phyloP scores from a whole-genome alignment of 768 basidiomycete genomes.

The Tricholoma sp. region DNA sequence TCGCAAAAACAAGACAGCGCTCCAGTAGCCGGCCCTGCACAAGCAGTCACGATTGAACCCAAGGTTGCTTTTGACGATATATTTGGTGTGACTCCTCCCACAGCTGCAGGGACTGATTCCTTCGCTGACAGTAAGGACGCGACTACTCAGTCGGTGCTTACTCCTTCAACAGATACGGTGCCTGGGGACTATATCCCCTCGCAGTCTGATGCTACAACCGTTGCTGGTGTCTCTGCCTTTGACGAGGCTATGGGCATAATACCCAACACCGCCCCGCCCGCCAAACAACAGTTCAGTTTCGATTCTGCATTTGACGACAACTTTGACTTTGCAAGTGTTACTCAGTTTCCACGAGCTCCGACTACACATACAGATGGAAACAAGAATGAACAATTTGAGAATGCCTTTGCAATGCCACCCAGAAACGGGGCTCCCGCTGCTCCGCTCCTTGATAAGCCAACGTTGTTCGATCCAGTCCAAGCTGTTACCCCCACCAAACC shows the following conservation, averaged over 20 bases:
- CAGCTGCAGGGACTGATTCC: slow-evolving; percentile 14
- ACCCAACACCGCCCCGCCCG: slow-evolving; percentile 29
- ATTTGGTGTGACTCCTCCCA: slow-evolving; percentile 35
- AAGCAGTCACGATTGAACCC: slow-evolving; percentile 1
- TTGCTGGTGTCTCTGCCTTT: slow-evolving; percentile 60
- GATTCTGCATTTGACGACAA: slow-evolving; percentile 52
- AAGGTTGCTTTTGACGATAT: slow-evolving; percentile 50
- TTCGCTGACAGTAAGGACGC: not conserved
- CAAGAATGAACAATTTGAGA: slow-evolving; percentile 27
- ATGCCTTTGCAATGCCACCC: slow-evolving; percentile 19
- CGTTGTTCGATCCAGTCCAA: slow-evolving; percentile 3
- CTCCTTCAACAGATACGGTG: slow-evolving; percentile 19
- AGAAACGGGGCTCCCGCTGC: slow-evolving; percentile 1
- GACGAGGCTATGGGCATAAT: slow-evolving; percentile 70
- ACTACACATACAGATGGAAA: slow-evolving; percentile 8
- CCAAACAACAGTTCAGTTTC: slow-evolving; percentile 50
- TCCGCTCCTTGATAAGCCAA: not conserved
- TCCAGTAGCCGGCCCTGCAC: slow-evolving; percentile 10
- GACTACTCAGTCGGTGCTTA: not conserved
- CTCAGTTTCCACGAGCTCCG: slow-evolving; percentile 24
- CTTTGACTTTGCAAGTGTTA: slow-evolving; percentile 54
- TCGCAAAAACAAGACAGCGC: slow-evolving; percentile 17
- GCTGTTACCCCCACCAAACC: not conserved
- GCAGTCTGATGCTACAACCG: slow-evolving; percentile 12
- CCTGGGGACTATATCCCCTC: slow-evolving; percentile 7